A percentile compares a stretch with the other conserved stretches of the same genome.
These are phyloP conservation scores for Aspergillus pseudoviridinutans DNA, from an alignment of 2,329 filamentous ascomycete species.

Conservation along the genomic window DNA sequence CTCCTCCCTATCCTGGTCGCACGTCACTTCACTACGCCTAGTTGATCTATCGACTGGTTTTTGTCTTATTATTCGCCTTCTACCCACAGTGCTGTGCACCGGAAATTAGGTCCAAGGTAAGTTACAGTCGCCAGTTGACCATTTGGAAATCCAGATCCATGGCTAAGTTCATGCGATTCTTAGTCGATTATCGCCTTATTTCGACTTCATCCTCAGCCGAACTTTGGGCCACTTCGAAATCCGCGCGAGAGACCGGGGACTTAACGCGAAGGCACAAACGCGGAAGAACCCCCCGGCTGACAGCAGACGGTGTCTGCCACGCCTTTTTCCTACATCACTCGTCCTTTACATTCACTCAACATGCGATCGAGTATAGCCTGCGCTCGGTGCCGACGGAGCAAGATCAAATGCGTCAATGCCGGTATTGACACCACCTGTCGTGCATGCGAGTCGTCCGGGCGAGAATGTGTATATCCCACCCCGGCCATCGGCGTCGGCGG, in stretches of 20 bases:
- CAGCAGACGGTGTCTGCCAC: background rate
- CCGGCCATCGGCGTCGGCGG: constrained; percentile 36
- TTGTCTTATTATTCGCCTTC: background rate
- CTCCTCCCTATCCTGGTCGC: background rate
- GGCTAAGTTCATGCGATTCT: background rate
- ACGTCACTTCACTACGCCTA: background rate
- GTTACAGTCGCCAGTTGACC: background rate
- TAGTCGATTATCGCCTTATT: background rate
- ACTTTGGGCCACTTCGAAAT: background rate
- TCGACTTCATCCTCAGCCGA: background rate
- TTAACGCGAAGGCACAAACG: background rate
- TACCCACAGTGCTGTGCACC: background rate
- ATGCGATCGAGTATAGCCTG: constrained; percentile 81
- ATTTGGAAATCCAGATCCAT: background rate
- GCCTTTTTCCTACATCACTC: constrained; percentile 1
- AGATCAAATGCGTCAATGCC: constrained; percentile 82
- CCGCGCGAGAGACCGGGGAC: background rate
- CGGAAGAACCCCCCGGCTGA: background rate
- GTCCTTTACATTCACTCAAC: constrained; percentile 6
- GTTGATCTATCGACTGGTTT: background rate
- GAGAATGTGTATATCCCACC: constrained; percentile 68
- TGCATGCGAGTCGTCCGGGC: constrained; percentile 66
- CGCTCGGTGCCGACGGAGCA: constrained; percentile 69
- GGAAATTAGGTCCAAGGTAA: background rate
- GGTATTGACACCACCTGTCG: constrained; percentile 69